These are phyloP conservation scores for Calonectria fujianensis DNA, from an alignment of 2,329 filamentous ascomycete genomes.

Conservation along the genomic window DNA sequence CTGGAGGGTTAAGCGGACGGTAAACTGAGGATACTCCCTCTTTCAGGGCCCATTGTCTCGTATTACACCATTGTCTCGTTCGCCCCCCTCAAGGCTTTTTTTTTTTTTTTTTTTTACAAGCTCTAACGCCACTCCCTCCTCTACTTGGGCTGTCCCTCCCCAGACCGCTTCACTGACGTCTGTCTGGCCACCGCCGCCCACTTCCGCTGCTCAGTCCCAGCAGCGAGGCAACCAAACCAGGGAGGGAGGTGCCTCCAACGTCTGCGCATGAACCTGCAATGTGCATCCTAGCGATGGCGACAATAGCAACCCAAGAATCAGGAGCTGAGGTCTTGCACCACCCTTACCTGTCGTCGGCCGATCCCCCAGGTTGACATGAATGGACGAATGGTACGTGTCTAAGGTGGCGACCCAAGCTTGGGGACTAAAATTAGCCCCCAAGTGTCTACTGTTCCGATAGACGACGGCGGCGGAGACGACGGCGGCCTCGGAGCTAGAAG, in stretches of 20 bases:
- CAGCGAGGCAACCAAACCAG: conserved; percentile 29
- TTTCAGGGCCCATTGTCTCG: conserved; percentile 22
- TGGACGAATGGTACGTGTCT: conserved; percentile 53
- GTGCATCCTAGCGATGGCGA: conserved; percentile 46
- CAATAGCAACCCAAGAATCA: conserved; percentile 42
- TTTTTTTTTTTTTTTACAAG: conserved; percentile 17
- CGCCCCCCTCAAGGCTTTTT: conserved; percentile 16
- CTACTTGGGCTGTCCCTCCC: background rate
- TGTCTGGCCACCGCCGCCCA: conserved; percentile 31
- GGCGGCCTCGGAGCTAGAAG: conserved; percentile 38
- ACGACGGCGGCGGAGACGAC: conserved; percentile 43
- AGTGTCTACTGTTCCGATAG: conserved; percentile 43
- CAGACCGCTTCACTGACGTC: conserved; percentile 39
- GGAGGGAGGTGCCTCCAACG: conserved; percentile 21
- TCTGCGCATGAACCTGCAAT: conserved; percentile 7
- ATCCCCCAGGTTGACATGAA: conserved; percentile 46
- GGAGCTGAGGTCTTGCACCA: conserved; percentile 39
- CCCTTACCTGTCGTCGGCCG: conserved; percentile 51
- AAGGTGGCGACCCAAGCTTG: conserved; percentile 52
- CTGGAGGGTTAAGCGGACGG: conserved; percentile 9
- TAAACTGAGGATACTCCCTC: conserved; percentile 2
- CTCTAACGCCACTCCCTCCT: conserved; percentile 34
- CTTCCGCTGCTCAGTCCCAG: conserved; percentile 22
- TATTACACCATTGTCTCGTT: conserved; percentile 23
- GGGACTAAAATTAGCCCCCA: conserved; percentile 55